Evolutionary conservation across 1,139 yeast species (phyloP).

Genomic region (Kazachstania sp.): DNA sequence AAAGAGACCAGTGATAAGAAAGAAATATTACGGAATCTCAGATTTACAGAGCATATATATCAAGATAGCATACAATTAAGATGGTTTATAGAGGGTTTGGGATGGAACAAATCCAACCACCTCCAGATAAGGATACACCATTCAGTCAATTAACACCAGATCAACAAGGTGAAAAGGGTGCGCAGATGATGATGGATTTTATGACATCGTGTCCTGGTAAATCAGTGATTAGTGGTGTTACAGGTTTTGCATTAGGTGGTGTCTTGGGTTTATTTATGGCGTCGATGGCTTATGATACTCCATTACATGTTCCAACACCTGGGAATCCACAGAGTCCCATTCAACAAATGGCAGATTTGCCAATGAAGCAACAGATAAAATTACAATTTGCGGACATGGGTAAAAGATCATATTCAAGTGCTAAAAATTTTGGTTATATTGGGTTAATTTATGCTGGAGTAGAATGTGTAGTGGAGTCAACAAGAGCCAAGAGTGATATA

Average conservation of each 20-base stretch:
- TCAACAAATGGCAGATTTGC: conserved; percentile 65
- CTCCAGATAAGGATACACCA: conserved; percentile 36
- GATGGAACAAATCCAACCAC: conserved; percentile 32
- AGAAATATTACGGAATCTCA: neutral
- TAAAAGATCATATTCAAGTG: conserved; percentile 71
- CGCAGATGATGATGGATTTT: conserved; percentile 66
- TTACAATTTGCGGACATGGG: conserved; percentile 91
- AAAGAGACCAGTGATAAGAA: no score
- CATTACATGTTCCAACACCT: conserved; percentile 28
- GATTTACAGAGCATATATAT: neutral
- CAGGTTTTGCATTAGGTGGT: conserved; percentile 94
- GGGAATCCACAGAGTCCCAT: conserved; percentile 33
- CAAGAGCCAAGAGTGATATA: conserved; percentile 81
- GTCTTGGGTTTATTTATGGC: conserved; percentile 97
- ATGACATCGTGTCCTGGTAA: conserved; percentile 97
- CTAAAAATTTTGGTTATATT: conserved; percentile 89
- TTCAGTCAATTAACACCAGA: conserved; percentile 74
- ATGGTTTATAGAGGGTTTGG: conserved; percentile 38
- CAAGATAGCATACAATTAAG: neutral
- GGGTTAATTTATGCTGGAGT: conserved; percentile 93
- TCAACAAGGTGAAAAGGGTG: conserved; percentile 90
- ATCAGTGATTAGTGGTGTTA: conserved; percentile 81
- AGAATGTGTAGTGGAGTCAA: conserved; percentile 76
- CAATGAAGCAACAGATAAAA: conserved; percentile 88
- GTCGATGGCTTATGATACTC: conserved; percentile 46